Percentiles rank a stretch among this genome's conserved stretches.
Evolutionary conservation across 106 monocot species (phyloP).

Genomic region (Posidonia australis): DNA sequence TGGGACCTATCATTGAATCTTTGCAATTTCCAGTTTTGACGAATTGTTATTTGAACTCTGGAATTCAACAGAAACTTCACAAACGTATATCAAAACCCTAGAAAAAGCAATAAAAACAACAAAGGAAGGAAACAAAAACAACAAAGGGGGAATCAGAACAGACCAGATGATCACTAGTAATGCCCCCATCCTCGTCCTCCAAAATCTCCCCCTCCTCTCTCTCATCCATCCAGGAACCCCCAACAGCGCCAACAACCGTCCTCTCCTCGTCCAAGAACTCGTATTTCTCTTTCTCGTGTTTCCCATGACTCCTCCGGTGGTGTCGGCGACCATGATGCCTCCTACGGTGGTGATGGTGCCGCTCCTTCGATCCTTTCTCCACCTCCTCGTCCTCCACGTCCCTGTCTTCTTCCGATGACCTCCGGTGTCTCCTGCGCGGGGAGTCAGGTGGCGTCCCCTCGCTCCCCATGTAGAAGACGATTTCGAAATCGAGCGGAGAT

Average conservation of each 20-base stretch:
- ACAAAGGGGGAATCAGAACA: constrained; percentile 16
- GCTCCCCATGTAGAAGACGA: constrained; percentile 28
- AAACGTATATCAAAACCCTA: not conserved
- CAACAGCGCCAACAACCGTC: not conserved
- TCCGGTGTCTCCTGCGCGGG: constrained; percentile 31
- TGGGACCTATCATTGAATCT: not conserved
- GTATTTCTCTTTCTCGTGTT: not conserved
- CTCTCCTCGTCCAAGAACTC: no score
- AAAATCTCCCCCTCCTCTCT: constrained; percentile 81
- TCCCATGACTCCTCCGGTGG: constrained; percentile 11
- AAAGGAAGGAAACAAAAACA: not conserved
- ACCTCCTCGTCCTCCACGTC: constrained; percentile 16
- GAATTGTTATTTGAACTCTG: constrained; percentile 2
- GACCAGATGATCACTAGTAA: constrained; percentile 14
- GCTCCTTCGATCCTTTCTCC: constrained; percentile 29
- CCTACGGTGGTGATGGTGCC: constrained; percentile 17
- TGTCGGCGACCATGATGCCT: constrained; percentile 8
- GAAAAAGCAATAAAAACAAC: not conserved
- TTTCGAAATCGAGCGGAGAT: not conserved
- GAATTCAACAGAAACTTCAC: not conserved
- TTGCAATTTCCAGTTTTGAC: not conserved
- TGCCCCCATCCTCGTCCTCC: constrained; percentile 31
- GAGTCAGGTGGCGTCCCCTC: constrained; percentile 20
- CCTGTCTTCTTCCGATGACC: constrained; percentile 20
- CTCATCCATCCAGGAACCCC: constrained; percentile 29